These are phyloP conservation scores for Colletotrichum spaethianum DNA, from an alignment of 2,329 filamentous ascomycete genomes.

Conservation along the genomic window DNA sequence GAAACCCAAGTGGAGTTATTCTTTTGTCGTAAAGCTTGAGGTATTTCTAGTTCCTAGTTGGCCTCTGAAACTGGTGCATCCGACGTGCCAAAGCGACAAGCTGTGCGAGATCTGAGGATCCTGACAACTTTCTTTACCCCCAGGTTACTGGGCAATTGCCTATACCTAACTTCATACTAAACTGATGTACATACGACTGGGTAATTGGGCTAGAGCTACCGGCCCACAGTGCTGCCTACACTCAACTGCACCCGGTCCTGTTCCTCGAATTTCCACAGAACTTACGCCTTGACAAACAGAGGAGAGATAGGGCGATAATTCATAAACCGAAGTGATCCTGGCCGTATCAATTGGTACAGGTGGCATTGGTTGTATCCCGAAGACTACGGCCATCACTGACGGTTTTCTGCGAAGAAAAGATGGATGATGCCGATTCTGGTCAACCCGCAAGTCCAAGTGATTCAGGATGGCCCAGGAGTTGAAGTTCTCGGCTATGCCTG, in stretches of 20 bases:
- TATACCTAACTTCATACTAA: not conserved
- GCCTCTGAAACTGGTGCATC: too few relatives aligned
- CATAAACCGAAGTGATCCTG: conserved; percentile 44
- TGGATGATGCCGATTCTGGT: conserved; percentile 61
- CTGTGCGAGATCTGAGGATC: not conserved
- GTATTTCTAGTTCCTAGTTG: not conserved
- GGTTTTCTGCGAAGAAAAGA: conserved; percentile 59
- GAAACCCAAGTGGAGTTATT: too few relatives aligned
- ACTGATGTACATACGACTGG: not conserved
- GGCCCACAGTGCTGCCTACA: not conserved
- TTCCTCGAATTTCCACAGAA: conserved; percentile 56
- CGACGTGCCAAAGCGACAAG: not conserved
- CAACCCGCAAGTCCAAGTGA: conserved; percentile 58
- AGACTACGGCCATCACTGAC: conserved; percentile 44
- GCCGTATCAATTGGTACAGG: too few relatives aligned
- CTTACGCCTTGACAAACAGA: conserved; percentile 58
- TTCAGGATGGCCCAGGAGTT: conserved; percentile 64
- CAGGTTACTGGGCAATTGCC: too few relatives aligned
- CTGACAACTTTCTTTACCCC: not conserved
- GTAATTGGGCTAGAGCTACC: not conserved
- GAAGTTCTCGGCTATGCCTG: conserved; percentile 58
- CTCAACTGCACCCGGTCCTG: conserved; percentile 46
- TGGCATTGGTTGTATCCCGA: too few relatives aligned
- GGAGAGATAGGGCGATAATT: conserved; percentile 59
- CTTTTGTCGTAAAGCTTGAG: not conserved